Evolutionary conservation across 2,329 filamentous ascomycete species (phyloP), one percentile per base, ranked within the genome.

Genomic region (Achaetomium macrosporum): DNA sequence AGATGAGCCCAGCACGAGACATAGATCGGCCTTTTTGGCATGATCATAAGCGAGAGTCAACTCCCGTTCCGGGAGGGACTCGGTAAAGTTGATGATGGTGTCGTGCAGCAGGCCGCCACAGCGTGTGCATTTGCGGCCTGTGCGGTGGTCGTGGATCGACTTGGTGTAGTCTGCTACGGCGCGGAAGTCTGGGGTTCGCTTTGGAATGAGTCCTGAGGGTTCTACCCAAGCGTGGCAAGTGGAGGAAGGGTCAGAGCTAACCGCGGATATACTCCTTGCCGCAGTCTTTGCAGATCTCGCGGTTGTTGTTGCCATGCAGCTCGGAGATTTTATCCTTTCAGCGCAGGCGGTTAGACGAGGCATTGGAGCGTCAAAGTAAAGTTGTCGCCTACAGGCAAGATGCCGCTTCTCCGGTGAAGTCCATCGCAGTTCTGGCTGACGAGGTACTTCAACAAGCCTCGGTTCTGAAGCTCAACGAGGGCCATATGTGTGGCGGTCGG

Each of bases 401-500:
- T 25, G 25, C 25, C 25, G 10, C 33, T 35, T 15, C 33, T 11
- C 33, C 33, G 33, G 15, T 35, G 33, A 4, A 35, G 33, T 9
- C 33, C 33, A 9, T 35, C 33, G 15, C 33, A 35, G 33, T 35
- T 35, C 33, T 35, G 33, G 33, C 33, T 35, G 33, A 35, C 33
- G 33, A 35, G 33, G 33, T 35, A 35, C 15, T 35, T 35, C 33
- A 35, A 15, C 10, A 35, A 12, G 25, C 25, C 33, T 12, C 3
- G 33, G 15, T 35, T 35, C 15, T 35, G 33, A 11, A 35, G 33
- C 33, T 35, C 33, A 15, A 35, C 33, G 11, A 35, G 64, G 0
- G 73, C 73, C 73, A 77, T 76, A 42, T 77, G 73, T 0, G 72
- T 70, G 12, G 66, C 63, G 1, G 73, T 75, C 0, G 74, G 73